Conservation (phyloP, 2,329 filamentous ascomycete genomes). For the Colletotrichum theobromicola region DNA sequence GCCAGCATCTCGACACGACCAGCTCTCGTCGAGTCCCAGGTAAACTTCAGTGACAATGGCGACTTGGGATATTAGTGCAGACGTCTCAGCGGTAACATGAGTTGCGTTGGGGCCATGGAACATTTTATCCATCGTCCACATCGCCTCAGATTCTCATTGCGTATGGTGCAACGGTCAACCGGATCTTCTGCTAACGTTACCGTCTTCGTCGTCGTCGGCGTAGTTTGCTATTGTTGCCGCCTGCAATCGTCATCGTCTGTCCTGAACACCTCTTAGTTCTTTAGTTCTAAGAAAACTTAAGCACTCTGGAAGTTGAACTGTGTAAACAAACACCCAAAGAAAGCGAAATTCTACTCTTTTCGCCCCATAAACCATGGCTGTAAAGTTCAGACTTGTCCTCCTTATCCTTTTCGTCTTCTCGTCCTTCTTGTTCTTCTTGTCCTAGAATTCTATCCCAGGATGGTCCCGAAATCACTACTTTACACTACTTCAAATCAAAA, state of each 20-base stretch:
- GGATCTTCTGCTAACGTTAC: neutral
- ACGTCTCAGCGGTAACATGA: neutral
- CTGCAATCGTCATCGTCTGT: neutral
- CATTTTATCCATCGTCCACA: neutral
- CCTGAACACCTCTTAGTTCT: accelerated
- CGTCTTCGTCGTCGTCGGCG: neutral
- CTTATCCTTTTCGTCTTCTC: too few species aligned
- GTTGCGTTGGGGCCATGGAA: accelerated
- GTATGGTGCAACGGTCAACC: neutral
- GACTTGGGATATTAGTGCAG: accelerated
- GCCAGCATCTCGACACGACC: neutral
- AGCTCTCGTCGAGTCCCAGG: neutral
- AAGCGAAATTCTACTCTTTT: neutral
- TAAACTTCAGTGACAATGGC: neutral
- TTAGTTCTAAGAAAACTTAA: neutral
- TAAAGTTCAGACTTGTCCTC: accelerated
- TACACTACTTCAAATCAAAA: too few species aligned
- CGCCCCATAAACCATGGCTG: accelerated
- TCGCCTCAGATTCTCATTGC: neutral
- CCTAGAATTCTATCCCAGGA: neutral
- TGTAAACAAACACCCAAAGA: neutral
- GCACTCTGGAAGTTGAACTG: accelerated
- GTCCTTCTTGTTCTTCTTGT: too few species aligned
- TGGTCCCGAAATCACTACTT: neutral
- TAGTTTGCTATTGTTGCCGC: neutral